A percentile compares a stretch with the other conserved stretches of the same genome.
Conservation (phyloP, 2,329 filamentous ascomycete genomes). For the Lecanicillium sp. region DNA sequence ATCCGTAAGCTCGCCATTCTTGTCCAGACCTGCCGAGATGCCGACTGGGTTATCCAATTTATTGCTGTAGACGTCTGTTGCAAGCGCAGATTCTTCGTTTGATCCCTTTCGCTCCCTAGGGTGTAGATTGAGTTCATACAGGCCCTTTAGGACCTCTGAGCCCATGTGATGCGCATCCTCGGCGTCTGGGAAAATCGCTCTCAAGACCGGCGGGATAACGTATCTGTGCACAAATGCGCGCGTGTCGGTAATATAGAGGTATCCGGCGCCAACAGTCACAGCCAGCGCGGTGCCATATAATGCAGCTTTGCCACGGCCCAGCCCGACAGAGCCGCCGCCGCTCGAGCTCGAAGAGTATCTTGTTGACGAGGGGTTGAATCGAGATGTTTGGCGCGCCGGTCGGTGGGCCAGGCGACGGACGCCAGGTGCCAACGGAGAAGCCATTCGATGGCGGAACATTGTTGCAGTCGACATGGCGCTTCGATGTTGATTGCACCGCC, state of each 20-base stretch:
- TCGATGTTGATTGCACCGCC: too few relatives aligned
- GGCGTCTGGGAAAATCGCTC: slow-evolving; percentile 61
- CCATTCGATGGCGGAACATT: too few relatives aligned
- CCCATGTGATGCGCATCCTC: slow-evolving; percentile 89
- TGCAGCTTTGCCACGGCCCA: slow-evolving; percentile 26
- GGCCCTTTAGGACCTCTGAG: slow-evolving; percentile 58
- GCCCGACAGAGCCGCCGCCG: slow-evolving; percentile 16
- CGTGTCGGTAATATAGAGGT: slow-evolving; percentile 68
- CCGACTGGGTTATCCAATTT: slow-evolving; percentile 78
- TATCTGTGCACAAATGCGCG: slow-evolving; percentile 62
- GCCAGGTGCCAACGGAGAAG: too few relatives aligned
- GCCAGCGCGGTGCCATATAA: slow-evolving; percentile 33
- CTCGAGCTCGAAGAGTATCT: slow-evolving; percentile 17
- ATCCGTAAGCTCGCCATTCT: slow-evolving; percentile 83
- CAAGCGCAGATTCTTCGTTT: slow-evolving; percentile 21
- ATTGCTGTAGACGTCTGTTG: slow-evolving; percentile 61
- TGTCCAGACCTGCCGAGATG: slow-evolving; percentile 93
- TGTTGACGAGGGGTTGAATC: background rate
- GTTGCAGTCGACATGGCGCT: too few relatives aligned
- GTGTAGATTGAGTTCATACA: slow-evolving; percentile 69
- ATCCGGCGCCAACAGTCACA: slow-evolving; percentile 38
- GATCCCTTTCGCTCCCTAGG: slow-evolving; percentile 64
- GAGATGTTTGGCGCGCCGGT: too few relatives aligned
- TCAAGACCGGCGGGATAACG: slow-evolving; percentile 56
- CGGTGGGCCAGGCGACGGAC: too few relatives aligned